A percentile compares a stretch with the other conserved stretches of the same genome.
Evolutionary conservation across 371 early-diverging fungal species (phyloP).

Genomic region (Zancudomyces culisetae): DNA sequence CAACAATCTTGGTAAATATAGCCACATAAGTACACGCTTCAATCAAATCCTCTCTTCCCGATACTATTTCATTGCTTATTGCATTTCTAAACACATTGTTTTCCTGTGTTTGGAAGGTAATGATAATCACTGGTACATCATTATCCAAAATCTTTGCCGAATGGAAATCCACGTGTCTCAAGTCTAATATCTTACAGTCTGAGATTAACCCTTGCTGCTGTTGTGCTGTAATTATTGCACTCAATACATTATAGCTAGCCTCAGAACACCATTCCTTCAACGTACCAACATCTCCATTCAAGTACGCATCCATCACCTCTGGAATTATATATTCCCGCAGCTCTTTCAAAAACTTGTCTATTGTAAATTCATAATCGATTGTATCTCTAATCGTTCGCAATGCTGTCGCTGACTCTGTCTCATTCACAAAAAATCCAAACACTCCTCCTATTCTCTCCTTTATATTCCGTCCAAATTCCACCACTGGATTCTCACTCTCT

Average conservation of each 20-base stretch:
- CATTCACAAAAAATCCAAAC: slow-evolving; percentile 63
- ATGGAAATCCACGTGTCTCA: slow-evolving; percentile 68
- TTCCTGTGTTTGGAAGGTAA: slow-evolving; percentile 87
- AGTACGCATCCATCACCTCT: slow-evolving; percentile 89
- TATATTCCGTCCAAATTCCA: slow-evolving; percentile 62
- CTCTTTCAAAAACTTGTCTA: slow-evolving; percentile 75
- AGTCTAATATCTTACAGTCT: slow-evolving; percentile 84
- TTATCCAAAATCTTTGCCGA: slow-evolving; percentile 78
- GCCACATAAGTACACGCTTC: slow-evolving; percentile 69
- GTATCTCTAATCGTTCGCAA: slow-evolving; percentile 51
- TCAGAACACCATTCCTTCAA: slow-evolving; percentile 87
- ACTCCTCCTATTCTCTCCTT: slow-evolving; percentile 53
- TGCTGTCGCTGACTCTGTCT: slow-evolving; percentile 86
- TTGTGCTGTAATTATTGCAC: slow-evolving; percentile 70
- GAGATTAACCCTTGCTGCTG: slow-evolving; percentile 66
- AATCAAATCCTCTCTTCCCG: slow-evolving; percentile 79
- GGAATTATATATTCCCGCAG: slow-evolving; percentile 81
- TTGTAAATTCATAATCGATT: slow-evolving; percentile 73
- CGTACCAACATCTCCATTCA: slow-evolving; percentile 62
- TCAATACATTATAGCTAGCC: slow-evolving; percentile 73
- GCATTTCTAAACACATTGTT: slow-evolving; percentile 80
- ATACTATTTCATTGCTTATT: slow-evolving; percentile 57
- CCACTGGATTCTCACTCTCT: slow-evolving; percentile 75
- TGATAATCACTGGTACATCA: slow-evolving; percentile 68
- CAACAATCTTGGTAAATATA: slow-evolving; percentile 73